Evolutionary conservation across 805 yeast species (phyloP), one percentile per base, ranked within the genome.

Genomic region (Metschnikowia similis): DNA sequence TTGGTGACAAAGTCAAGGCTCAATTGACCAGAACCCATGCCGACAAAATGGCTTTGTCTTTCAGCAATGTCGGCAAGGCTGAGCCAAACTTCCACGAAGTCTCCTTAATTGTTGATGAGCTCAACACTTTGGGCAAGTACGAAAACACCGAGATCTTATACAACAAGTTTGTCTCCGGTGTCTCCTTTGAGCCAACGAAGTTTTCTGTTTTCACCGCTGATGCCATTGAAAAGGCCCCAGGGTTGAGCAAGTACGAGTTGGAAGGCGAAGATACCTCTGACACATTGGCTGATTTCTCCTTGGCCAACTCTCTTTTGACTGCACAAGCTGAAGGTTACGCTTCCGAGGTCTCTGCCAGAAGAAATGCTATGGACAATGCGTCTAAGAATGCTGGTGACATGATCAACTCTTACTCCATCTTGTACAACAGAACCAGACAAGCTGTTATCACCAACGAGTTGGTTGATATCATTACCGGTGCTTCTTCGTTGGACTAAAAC

Each of bases 391-490:
- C 99, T 57, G 96, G 96, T 77, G 99, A 94, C 66, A 94, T 94
- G 98, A 94, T 94, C 71, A 84, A 82, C 77, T 86, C 82, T 70
- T 92, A 88, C 87, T 87, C 98, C 62, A 94, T 94, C 74, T 84
- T 94, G 76, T 94, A 94, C 80, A 94, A 94, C 91, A 92, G 99
- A 84, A 56, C 61, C 52, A 57, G 61, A 57, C 60, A 56, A 41
- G 60, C 60, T 46, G 60, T 56, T 43, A 56, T 56, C 36, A 56
- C 60, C 53, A 94, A 94, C 84, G 99, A 94, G 82, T 81, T 94
- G 84, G 99, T 94, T 69, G 99, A 94, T 79, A 94, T 94, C 69
- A 92, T 94, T 74, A 94, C 99, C 66, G 99, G 99, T 90, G 99
- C 99, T 66, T 89, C 98, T 57, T 89, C 98, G 53, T 84, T 94